Evolutionary conservation across 2,329 filamentous ascomycete genomes (phyloP).

Genomic region (Madurella mycetomatis): DNA sequence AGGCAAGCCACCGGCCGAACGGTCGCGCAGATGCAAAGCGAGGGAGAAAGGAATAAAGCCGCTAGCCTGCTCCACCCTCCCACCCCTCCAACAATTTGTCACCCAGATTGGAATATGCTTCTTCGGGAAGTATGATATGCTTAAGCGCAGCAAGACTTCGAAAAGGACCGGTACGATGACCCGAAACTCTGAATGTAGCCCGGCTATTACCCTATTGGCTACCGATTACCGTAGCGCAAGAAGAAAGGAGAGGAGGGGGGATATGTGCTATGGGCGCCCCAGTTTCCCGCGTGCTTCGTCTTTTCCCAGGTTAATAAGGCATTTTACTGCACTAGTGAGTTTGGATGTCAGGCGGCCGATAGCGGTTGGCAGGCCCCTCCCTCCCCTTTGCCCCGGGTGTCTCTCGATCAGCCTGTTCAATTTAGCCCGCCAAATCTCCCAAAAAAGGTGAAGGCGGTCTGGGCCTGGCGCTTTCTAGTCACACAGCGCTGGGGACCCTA

Average conservation of each 20-base stretch:
- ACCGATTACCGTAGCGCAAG: conserved; percentile 13
- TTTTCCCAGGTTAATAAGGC: not conserved
- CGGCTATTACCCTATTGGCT: conserved; percentile 28
- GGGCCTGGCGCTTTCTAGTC: not conserved
- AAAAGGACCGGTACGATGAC: conserved; percentile 18
- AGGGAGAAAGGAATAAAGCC: too few relatives aligned
- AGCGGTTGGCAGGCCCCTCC: not conserved
- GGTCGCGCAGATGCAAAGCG: too few relatives aligned
- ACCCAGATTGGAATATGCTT: conserved; percentile 9
- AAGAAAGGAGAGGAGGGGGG: conserved; percentile 10
- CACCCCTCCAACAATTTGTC: not conserved
- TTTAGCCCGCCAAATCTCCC: conserved; percentile 22
- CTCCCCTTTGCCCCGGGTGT: conserved; percentile 5
- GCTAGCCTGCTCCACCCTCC: too few relatives aligned
- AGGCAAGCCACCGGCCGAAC: too few relatives aligned
- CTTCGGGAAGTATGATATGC: not conserved
- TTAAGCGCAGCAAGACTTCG: not conserved
- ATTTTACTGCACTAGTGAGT: not conserved
- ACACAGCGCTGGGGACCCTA: not conserved
- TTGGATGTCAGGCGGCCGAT: too few relatives aligned
- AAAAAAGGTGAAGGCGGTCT: not conserved
- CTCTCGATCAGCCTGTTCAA: conserved; percentile 20
- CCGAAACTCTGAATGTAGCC: conserved; percentile 14
- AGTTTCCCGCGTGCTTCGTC: not conserved
- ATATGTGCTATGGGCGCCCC: not conserved